A percentile compares a stretch with the other conserved stretches of the same genome.
Evolutionary conservation across 768 basidiomycete genomes (phyloP).

Genomic region (Leccinum obscurum): DNA sequence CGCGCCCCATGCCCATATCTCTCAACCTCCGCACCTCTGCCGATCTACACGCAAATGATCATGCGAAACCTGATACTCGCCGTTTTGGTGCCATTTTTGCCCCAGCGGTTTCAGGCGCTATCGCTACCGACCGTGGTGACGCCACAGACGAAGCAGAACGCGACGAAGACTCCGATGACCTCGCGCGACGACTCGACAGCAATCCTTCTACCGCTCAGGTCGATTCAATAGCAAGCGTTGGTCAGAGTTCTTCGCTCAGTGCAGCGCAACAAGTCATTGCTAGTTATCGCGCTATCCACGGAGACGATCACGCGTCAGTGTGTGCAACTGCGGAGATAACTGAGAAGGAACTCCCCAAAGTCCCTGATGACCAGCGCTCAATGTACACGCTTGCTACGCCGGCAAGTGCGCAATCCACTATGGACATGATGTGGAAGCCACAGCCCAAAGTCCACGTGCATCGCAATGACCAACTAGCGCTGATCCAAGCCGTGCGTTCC

Average conservation of each 20-base stretch:
- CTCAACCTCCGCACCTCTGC: slow-evolving; percentile 7
- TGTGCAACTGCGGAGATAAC: slow-evolving; percentile 4
- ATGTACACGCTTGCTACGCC: slow-evolving; percentile 25
- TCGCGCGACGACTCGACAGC: slow-evolving; percentile 7
- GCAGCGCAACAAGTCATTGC: slow-evolving; percentile 25
- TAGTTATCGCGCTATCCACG: slow-evolving; percentile 19
- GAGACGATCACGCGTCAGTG: background rate
- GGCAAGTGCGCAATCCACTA: slow-evolving; percentile 12
- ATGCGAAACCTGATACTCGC: slow-evolving; percentile 23
- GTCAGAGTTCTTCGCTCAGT: slow-evolving; percentile 14
- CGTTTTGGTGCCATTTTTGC: slow-evolving; percentile 29
- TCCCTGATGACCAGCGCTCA: slow-evolving; percentile 28
- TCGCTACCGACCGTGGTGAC: slow-evolving; percentile 9
- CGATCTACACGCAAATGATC: slow-evolving; percentile 1
- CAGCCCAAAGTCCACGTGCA: slow-evolving; percentile 36
- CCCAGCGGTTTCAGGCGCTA: slow-evolving; percentile 5
- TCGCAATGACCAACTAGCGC: slow-evolving; percentile 37
- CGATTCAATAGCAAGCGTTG: slow-evolving; percentile 1
- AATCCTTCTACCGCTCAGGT: background rate
- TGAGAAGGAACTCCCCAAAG: slow-evolving; percentile 18
- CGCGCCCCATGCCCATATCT: slow-evolving; percentile 2
- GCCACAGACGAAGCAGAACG: slow-evolving; percentile 19
- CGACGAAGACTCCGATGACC: slow-evolving; percentile 5
- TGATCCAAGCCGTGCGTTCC: slow-evolving; percentile 41
- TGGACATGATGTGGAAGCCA: slow-evolving; percentile 35